Base-by-base conservation (phyloP, 2,329 filamentous ascomycete genomes). In the Macroventuria anomochaeta region DNA sequence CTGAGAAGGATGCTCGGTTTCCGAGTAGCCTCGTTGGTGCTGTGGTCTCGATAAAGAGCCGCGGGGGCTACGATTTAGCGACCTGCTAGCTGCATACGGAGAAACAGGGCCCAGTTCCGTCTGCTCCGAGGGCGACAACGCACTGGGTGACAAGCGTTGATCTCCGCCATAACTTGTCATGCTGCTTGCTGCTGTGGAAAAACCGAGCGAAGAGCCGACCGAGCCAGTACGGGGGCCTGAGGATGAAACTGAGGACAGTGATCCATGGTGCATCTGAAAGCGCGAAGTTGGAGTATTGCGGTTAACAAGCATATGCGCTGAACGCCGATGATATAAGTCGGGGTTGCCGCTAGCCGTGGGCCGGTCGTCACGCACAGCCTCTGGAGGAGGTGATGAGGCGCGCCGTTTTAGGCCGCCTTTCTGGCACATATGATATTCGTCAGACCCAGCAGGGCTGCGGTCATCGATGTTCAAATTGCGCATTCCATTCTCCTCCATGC, bases 121-220 rank as follows among this genome's bases (percentile, higher is more conserved):
- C 61, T 85, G 83, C n/a, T 80, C 79, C 34, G 79, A 77, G 12
- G 84, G 84, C 15, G 85, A 87, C 56, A 87, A 70, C 12, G 81
- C 81, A 46, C 83, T 80, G 12, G 85, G 85, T 25, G 86, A 88
- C 26, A 83, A 74, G 41, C 83, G 82, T 49, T 86, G 85, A 63
- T 83, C 82, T 26, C 85, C 86, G 38, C 81, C 82, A 59, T 86
- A 81, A 68, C 85, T 88, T 28, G 86, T 88, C 66, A 86, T 81
- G 68, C 85, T 89, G 74, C 85, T 88, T 37, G 82, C 82, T 47
- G 61, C 83, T 15, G 65, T 77, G 15, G 86, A 88, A 17, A 87
- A 73, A 8, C 79, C 80, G 51, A 80, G 77, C 7, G 83, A 85
- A 7, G 86, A 88, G 11, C 84, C 82, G 64, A 87, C 83, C 1